Conservation (phyloP, 73 alveolate genomes). For the Blepharisma japonicum region DNA sequence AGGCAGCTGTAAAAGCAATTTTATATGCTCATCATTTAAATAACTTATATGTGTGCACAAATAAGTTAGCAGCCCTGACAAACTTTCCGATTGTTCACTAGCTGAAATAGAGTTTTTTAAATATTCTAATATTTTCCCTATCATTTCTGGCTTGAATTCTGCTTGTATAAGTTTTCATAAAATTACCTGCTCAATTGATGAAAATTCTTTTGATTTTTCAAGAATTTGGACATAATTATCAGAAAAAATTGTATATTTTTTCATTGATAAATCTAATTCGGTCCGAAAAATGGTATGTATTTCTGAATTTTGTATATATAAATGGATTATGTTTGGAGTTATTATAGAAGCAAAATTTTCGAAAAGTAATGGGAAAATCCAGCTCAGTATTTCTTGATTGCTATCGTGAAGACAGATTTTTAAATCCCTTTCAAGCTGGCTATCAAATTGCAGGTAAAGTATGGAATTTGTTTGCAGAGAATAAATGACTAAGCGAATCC, state of each 20-base stretch:
- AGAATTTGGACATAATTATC: too few relatives aligned
- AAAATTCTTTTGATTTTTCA: too few relatives aligned
- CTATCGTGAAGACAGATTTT: not conserved
- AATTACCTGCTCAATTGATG: too few relatives aligned
- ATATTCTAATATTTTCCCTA: too few relatives aligned
- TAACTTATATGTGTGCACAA: too few relatives aligned
- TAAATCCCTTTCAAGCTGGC: slow-evolving; percentile 1
- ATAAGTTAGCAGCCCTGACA: too few relatives aligned
- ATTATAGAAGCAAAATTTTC: not conserved
- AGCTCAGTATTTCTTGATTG: slow-evolving; percentile 3
- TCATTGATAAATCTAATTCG: not conserved
- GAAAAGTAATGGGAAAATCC: not conserved
- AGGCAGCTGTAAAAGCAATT: too few relatives aligned
- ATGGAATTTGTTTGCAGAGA: not conserved
- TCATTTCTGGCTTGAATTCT: too few relatives aligned
- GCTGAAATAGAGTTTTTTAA: too few relatives aligned
- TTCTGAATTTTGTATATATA: not conserved
- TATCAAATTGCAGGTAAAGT: slow-evolving; percentile 10
- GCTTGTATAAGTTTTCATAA: too few relatives aligned
- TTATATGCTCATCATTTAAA: too few relatives aligned
- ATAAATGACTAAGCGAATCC: slow-evolving; percentile 1
- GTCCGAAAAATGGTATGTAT: not conserved
- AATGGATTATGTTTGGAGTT: not conserved
- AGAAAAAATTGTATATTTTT: not conserved
- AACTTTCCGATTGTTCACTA: too few relatives aligned